Conservation (phyloP, 2,329 filamentous ascomycete species). For the Paecilomyces fulvus region DNA sequence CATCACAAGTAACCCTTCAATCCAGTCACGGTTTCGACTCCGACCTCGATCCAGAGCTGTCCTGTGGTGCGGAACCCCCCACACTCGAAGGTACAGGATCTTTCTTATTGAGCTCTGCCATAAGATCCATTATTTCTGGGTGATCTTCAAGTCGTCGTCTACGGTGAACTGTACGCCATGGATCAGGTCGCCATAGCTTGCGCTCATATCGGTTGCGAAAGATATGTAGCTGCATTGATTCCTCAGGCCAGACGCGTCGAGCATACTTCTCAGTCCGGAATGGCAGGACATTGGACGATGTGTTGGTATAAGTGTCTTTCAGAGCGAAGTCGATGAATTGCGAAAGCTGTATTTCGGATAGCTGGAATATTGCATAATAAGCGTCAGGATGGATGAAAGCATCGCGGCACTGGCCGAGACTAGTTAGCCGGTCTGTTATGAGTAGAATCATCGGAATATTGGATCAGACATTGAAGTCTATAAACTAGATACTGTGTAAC, state of each 20-base stretch:
- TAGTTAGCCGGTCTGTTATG: too few species aligned
- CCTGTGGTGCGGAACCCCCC: background rate
- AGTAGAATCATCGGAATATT: too few species aligned
- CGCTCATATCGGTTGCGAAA: constrained; percentile 6
- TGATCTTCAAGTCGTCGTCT: background rate
- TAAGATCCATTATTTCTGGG: background rate
- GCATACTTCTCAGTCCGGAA: constrained; percentile 6
- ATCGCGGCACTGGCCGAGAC: constrained; percentile 2
- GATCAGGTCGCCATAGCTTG: background rate
- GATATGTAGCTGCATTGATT: constrained; percentile 4
- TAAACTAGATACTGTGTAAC: background rate
- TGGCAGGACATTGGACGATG: background rate
- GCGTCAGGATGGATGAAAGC: constrained; percentile 5
- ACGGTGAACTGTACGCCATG: background rate
- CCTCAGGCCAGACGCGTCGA: constrained; percentile 1
- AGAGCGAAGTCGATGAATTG: constrained; percentile 3
- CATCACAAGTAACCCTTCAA: too few species aligned
- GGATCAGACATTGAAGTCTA: background rate
- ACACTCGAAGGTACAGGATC: background rate
- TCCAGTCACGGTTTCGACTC: too few species aligned
- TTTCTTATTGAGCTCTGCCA: background rate
- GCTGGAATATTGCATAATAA: constrained; percentile 1
- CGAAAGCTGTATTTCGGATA: constrained; percentile 3
- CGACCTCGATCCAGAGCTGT: background rate
- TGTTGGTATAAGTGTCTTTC: background rate